Base-by-base conservation (phyloP, 1,284 basidiomycete species). In the Phenoliferia sp. region DNA sequence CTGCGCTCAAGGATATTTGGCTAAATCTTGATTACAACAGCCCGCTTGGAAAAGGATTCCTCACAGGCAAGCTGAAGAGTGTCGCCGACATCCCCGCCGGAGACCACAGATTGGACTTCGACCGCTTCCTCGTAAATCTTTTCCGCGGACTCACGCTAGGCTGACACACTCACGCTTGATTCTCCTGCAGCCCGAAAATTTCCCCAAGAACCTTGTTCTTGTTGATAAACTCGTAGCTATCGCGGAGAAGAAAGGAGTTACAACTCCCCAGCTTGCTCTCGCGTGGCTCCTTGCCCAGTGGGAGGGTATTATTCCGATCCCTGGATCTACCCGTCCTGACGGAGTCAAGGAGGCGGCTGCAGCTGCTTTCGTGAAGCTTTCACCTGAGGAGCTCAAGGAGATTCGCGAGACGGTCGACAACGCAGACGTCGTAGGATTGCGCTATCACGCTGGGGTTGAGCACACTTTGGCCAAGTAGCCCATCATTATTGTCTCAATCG, bases 241-340 rank as follows among this genome's bases (percentile, higher is more conserved):
- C 32, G 85, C 83, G 1, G 70, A 77, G 54, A 80, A 77, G 63
- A 81, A 86, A 71, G 76, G 79, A 28, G 82, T 82, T 3, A 85
- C 86, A 0, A 67, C 85, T 0, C 82, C 84, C 0, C 87, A 88
- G 76, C 79, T 87, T 22, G 77, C 82, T 0, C 80, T 89, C 16
- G 85, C 87, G 0, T 89, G 87, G 87, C 70, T 87, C 22, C 78
- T 86, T 28, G 82, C 82, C 19, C 84, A 84, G 77, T 84, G 83
- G 15, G 77, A 80, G 35, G 32, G 39, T 15, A 72, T 80, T 32
- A 66, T 80, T 0, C 79, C 80, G 0, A 76, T 81, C 35, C 80
- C 80, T 5, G 80, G 79, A 2, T 78, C 80, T 2, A 76, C 76
- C 19, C 75, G 78, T 44, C 66, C 73, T 50, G 62, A 64, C 5